These are phyloP conservation scores for Pyrenophora graminea DNA, from an alignment of 2,329 filamentous ascomycete genomes.

Conservation along the genomic window DNA sequence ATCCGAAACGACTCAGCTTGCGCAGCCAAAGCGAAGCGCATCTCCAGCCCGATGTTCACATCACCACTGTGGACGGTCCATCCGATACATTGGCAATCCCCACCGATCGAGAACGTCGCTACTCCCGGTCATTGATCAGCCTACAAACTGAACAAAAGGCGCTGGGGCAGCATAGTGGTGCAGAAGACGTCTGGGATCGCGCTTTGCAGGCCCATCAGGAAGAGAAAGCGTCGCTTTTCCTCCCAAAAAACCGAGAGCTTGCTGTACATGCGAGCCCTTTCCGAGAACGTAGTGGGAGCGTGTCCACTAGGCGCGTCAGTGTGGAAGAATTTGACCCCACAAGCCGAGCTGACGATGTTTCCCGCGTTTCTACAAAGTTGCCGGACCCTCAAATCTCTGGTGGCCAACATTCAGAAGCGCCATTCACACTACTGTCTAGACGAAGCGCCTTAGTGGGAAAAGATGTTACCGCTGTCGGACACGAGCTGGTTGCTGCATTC, in stretches of 20 bases:
- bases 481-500: slow-evolving; percentile 26
- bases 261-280: slow-evolving; percentile 35
- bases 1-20: slow-evolving; percentile 31
- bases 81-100: slow-evolving; percentile 20
- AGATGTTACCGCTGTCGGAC: slow-evolving; percentile 6
- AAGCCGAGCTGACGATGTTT: slow-evolving; percentile 4
- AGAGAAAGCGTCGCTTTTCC: slow-evolving; percentile 41
- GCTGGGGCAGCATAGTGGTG: slow-evolving; percentile 26
- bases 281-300: slow-evolving; percentile 39
- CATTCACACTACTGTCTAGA: slow-evolving; percentile 6
- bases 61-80: slow-evolving; percentile 24
- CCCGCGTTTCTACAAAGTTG: slow-evolving; percentile 14
- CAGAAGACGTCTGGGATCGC: slow-evolving; percentile 41
- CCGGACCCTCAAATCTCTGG: slow-evolving; percentile 3
- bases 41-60: slow-evolving; percentile 14
- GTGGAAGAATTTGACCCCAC: slow-evolving; percentile 2
- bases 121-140: slow-evolving; percentile 39
- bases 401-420: not conserved
- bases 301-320: slow-evolving; percentile 14
- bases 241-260: slow-evolving; percentile 38
- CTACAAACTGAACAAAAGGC: slow-evolving; percentile 35
- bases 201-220: slow-evolving; percentile 45
- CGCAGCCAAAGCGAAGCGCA: slow-evolving; percentile 42
- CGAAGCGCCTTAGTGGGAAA: slow-evolving; percentile 28
- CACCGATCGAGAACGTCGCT: slow-evolving; percentile 25